Evolutionary conservation across 129 eudicot species (phyloP).

Genomic region (Flaveria bidentis): DNA sequence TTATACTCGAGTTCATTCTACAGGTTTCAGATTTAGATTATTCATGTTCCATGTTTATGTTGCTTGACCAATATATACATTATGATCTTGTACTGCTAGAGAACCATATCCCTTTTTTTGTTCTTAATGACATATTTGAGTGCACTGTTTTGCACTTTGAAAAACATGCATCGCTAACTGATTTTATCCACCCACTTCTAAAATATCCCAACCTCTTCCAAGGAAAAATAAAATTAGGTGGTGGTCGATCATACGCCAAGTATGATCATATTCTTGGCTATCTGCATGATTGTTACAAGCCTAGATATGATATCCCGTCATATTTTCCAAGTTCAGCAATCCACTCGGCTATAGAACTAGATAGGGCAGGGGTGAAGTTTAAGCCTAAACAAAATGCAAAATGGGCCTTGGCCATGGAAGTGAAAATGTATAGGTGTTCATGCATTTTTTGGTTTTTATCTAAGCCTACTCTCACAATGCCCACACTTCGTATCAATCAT

Average conservation of each 20-base stretch:
- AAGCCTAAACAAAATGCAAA: neutral
- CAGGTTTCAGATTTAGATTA: no score
- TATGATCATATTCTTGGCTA: conserved; percentile 24
- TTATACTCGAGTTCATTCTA: conserved; percentile 27
- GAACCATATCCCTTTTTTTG: conserved; percentile 36
- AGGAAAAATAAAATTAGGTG: neutral
- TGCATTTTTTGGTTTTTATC: conserved; percentile 5
- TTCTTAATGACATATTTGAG: conserved; percentile 30
- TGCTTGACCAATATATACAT: neutral
- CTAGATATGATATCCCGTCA: neutral
- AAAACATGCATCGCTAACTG: conserved; percentile 1
- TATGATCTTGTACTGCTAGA: conserved; percentile 27
- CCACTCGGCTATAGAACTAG: neutral
- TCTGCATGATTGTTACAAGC: conserved; percentile 20
- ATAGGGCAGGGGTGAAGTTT: conserved; percentile 22
- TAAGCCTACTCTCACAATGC: conserved; percentile 13
- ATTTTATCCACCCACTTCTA: neutral
- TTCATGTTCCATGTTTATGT: neutral
- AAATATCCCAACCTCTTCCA: neutral
- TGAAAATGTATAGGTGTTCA: neutral
- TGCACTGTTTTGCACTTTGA: neutral
- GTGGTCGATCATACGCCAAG: no score
- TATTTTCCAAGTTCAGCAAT: neutral
- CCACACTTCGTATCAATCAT: neutral
- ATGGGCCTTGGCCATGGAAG: conserved; percentile 11